phyloP scores from a whole-genome alignment of 305 asterid genomes.

The Fraxinus angustifolia region DNA sequence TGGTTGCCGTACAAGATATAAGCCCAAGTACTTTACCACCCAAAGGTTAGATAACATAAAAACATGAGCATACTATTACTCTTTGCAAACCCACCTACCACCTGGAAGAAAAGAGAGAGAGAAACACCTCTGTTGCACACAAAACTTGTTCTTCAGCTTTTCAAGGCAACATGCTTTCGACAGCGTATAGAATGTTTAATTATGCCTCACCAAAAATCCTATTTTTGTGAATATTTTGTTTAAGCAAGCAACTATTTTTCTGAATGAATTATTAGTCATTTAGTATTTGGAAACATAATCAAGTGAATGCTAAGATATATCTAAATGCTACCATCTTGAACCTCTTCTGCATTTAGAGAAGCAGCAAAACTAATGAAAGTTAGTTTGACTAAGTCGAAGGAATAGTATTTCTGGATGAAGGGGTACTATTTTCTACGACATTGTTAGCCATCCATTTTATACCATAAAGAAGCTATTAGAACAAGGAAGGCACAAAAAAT shows the following conservation, averaged over 20 bases:
- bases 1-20: not conserved
- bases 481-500: too few relatives aligned
- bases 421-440: conserved; percentile 6
- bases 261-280: not conserved
- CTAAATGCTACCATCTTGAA: not conserved
- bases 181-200: not conserved
- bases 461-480: too few relatives aligned
- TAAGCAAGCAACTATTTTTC: not conserved
- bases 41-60: not conserved
- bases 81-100: not conserved
- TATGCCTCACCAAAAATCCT: not conserved
- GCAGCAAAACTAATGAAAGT: not conserved
- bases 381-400: not conserved
- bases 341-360: not conserved
- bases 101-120: not conserved
- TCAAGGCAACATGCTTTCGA: not conserved
- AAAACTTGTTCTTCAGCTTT: not conserved
- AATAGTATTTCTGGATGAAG: not conserved
- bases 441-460: not conserved
- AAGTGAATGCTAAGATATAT: not conserved
- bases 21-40: not conserved
- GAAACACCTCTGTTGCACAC: not conserved
- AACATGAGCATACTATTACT: not conserved
- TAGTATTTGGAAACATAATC: not conserved
- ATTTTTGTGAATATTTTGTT: not conserved